Evolutionary conservation across 306 rosid genomes (phyloP).

Genomic region (Dalbergia oliveri): DNA sequence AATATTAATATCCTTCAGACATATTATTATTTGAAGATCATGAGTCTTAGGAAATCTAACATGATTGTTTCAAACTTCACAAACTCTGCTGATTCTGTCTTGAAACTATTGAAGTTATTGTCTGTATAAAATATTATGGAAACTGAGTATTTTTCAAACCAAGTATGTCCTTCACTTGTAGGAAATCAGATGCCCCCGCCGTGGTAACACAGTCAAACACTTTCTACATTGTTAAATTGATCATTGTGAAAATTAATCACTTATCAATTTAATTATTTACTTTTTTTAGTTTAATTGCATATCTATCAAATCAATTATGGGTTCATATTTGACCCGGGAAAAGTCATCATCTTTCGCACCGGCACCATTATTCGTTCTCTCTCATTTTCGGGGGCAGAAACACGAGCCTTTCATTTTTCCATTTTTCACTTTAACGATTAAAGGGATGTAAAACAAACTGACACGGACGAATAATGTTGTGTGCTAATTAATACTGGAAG

Average conservation of each 20-base stretch:
- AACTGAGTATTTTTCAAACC: conserved; percentile 9
- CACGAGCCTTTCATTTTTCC: background rate
- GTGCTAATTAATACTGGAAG: background rate
- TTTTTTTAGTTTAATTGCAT: background rate
- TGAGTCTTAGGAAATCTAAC: conserved; percentile 33
- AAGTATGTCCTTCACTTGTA: background rate
- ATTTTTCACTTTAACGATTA: background rate
- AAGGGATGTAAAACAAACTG: background rate
- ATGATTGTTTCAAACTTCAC: conserved; percentile 39
- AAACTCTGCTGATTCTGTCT: conserved; percentile 12
- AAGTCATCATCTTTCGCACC: background rate
- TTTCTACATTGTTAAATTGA: background rate
- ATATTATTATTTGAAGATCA: conserved; percentile 36
- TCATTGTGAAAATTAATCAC: background rate
- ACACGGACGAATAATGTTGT: background rate
- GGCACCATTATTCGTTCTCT: background rate
- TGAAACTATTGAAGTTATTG: conserved; percentile 11
- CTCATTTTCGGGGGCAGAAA: background rate
- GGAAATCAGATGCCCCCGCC: conserved; percentile 6
- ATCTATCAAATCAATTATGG: background rate
- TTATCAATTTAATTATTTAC: background rate
- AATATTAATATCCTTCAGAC: conserved; percentile 19
- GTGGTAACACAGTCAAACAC: conserved; percentile 5
- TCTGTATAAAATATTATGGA: conserved; percentile 17
- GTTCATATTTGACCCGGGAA: background rate